A percentile compares a stretch with the other conserved stretches of the same genome.
Conservation (phyloP, 2,329 filamentous ascomycete species). For the Aspergillus texensis region DNA sequence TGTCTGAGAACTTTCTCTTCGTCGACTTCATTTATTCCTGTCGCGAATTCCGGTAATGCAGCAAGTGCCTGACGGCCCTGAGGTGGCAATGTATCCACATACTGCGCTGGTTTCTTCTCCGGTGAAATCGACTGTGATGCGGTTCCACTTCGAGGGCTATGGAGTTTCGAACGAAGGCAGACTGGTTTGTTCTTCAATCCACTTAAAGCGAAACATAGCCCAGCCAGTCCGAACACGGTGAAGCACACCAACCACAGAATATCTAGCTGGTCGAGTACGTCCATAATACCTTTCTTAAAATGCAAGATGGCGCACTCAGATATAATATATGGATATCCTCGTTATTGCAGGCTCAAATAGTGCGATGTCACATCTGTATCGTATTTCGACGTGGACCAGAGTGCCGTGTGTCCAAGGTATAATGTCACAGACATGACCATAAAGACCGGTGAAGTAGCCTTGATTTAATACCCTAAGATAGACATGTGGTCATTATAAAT, state of each 20-base stretch:
- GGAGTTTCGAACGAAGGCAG: constrained; percentile 41
- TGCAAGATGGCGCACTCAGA: neutral
- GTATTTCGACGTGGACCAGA: neutral
- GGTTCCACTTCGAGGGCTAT: constrained; percentile 50
- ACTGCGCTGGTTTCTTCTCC: constrained; percentile 48
- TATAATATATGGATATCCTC: neutral
- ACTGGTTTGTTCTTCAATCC: constrained; percentile 42
- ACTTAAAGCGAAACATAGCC: constrained; percentile 31
- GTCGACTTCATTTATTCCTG: constrained; percentile 28
- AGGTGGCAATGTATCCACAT: constrained; percentile 56
- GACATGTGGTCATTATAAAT: neutral
- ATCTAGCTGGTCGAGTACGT: constrained; percentile 16
- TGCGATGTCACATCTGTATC: neutral
- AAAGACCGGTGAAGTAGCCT: neutral
- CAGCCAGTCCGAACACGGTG: constrained; percentile 24
- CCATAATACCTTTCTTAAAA: constrained; percentile 20
- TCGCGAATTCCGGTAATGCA: constrained; percentile 24
- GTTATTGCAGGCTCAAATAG: neutral
- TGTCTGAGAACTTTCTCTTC: constrained; percentile 38
- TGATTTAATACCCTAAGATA: neutral
- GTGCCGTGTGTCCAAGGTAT: neutral
- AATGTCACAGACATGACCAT: neutral
- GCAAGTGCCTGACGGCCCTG: constrained; percentile 52
- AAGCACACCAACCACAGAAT: constrained; percentile 29
- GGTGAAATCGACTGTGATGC: constrained; percentile 57